Conservation (phyloP, 805 yeast species). For the Blastobotrys chiropterorum region DNA sequence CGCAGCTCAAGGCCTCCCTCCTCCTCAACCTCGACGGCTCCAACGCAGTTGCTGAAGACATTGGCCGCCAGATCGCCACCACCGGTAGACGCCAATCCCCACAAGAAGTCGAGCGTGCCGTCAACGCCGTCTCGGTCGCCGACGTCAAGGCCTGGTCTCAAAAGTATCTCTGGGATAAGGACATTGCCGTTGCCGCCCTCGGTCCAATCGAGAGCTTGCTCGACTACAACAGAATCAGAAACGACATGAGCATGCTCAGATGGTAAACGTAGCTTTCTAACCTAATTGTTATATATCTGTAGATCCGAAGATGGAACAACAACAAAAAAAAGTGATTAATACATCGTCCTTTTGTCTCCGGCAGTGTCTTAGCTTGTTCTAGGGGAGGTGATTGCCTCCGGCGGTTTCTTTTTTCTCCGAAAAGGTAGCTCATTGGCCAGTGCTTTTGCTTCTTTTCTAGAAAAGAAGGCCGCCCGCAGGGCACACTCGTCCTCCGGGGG, state of each 20-base stretch:
- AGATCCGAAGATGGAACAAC: background rate
- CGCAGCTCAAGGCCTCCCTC: conserved; percentile 89
- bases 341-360: no score
- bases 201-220: conserved; percentile 77
- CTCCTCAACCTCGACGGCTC: conserved; percentile 88
- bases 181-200: conserved; percentile 84
- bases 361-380: no score
- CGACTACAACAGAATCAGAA: conserved; percentile 53
- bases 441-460: no score
- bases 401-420: background rate
- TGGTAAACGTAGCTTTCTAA: conserved; percentile 22
- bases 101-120: conserved; percentile 66
- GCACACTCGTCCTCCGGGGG: no score
- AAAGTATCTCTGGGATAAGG: conserved; percentile 67
- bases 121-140: conserved; percentile 67
- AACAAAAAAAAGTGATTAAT: background rate
- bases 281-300: background rate
- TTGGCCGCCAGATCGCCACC: conserved; percentile 94
- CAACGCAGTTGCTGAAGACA: conserved; percentile 94
- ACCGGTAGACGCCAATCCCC: conserved; percentile 77
- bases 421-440: no score
- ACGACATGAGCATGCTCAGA: conserved; percentile 37
- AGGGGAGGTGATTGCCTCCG: background rate
- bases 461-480: no score
- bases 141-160: conserved; percentile 89